Base-by-base conservation (phyloP, 441 rosid species). In the Bruguiera hainesii region DNA sequence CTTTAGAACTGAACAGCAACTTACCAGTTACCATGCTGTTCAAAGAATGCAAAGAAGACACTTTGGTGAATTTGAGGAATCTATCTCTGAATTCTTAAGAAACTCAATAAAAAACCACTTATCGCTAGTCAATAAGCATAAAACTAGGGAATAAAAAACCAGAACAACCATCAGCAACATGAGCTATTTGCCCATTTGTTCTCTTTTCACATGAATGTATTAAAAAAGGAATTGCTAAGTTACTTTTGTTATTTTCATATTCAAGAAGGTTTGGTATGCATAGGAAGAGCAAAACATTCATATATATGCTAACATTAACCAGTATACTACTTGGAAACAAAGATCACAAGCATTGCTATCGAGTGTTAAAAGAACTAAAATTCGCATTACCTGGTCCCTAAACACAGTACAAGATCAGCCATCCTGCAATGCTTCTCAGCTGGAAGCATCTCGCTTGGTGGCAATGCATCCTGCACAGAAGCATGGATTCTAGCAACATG, bases 341-440 rank as follows among this genome's bases (percentile, higher is more conserved):
- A 51, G 42, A 51, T 13, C 1, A 25, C 18, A 42, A 42, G 10
- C 16, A 42, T 2, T 3, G 18, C 48, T 13, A 13, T 42, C 48
- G 13, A 42, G 18, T 8, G 26, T 18, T 4, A 30, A 62, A 62
- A 29, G 11, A 51, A 26, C 30, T n/a, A 39, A n/a, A 56, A 56
- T 31, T 23, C 5, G 19, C 6, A 9, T 73, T 84, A 91, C 98
- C 98, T 91, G 62, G 99, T 94, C 61, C 98, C 99, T 72, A 94
- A 79, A 74, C 99, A 94, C 28, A 94, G 81, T 33, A 94, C 96
- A 67, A 91, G 83, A 82, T 94, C 98, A 76, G 92, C 96, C 85
- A 79, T 84, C 78, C 73, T 84, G 74, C 98, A 94, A 70, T 94
- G 90, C 74, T 87, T 86, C 79, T 91, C 97, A 19, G 97, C 96